phyloP scores from a whole-genome alignment of 2,329 filamentous ascomycete species.

The Coniella vitis region DNA sequence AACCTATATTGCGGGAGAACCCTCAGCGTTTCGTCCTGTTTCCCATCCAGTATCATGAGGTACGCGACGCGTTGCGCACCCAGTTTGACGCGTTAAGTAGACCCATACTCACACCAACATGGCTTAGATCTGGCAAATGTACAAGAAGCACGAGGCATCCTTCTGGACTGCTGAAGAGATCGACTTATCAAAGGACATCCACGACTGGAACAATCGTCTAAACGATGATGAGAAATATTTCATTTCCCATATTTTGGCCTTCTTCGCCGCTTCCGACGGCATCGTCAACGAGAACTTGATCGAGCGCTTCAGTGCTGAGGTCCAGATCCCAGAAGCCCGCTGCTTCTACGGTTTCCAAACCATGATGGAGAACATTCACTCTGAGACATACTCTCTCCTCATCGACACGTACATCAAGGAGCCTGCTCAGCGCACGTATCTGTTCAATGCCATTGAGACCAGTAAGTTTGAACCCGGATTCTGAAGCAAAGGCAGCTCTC shows the following conservation, averaged over 20 bases:
- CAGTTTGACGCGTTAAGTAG: slow-evolving; percentile 62
- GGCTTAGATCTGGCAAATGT: slow-evolving; percentile 96
- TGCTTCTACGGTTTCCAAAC: slow-evolving; percentile 99
- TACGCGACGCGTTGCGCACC: slow-evolving; percentile 48
- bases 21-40: slow-evolving; percentile 94
- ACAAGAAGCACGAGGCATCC: slow-evolving; percentile 99
- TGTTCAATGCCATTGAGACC: slow-evolving; percentile 98
- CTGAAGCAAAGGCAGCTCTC: slow-evolving; percentile 54
- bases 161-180: slow-evolving; percentile 99
- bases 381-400: slow-evolving; percentile 96
- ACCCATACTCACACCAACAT: slow-evolving; percentile 32
- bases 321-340: slow-evolving; percentile 93
- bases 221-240: slow-evolving; percentile 98
- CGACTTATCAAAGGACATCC: slow-evolving; percentile 95
- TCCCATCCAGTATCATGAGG: slow-evolving; percentile 99
- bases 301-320: slow-evolving; percentile 94
- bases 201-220: slow-evolving; percentile 98
- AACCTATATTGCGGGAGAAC: slow-evolving; percentile 94
- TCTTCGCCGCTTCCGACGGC: slow-evolving; percentile 97
- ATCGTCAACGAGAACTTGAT: slow-evolving; percentile 99
- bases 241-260: slow-evolving; percentile 95
- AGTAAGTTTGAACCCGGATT: slow-evolving; percentile 49
- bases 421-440: slow-evolving; percentile 82
- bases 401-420: slow-evolving; percentile 99
- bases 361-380: slow-evolving; percentile 99